Evolutionary conservation across 106 monocot genomes (phyloP), one percentile per base, ranked within the genome.

Genomic region (Vanilla planifolia): DNA sequence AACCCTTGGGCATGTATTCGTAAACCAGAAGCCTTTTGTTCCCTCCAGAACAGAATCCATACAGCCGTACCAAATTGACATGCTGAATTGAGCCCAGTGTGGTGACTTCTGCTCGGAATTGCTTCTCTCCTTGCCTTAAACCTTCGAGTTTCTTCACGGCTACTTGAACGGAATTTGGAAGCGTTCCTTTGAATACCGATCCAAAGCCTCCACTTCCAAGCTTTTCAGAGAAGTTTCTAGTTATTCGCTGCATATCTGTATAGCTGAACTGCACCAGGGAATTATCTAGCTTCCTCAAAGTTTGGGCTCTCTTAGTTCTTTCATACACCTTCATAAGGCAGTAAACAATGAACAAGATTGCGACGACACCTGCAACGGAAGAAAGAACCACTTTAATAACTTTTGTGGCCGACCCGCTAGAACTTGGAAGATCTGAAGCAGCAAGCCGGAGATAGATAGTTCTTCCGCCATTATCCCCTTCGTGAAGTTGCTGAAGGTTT

Each of bases 71-170:
- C 13, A 74, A 34, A 51, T 74, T 79, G 15, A 74, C 34, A 27
- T 79, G 79, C 35, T 74, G 74, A 60, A 79, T 39, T n/a, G 58
- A 33, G 3, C 65, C 79, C 9, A 79, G 27, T 3, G 69, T 65
- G 51, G 33, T 43, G 0, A 79, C 74, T 62, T 79, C 73, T 3
- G 59, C 35, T 24, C 51, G 68, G 48, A 79, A 79, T 33, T 79
- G 74, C 46, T 74, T 79, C 66, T 79, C 79, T 8, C 74, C 74
- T 61, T 74, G 69, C 4, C 34, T 24, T 3, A 50, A 0, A 2
- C 68, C 68, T 66, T 74, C 65, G 1, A 79, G 64, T 34, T 65
- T 69, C 59, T 79, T 79, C 16, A 74, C 79, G 0, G 79, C 74
- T 0, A 74, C 59, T 1, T 16, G 26, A 4, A 61, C 56, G 15